Evolutionary conservation across 1,284 basidiomycete species (phyloP).

Genomic region (Agroathelia rolfsii): DNA sequence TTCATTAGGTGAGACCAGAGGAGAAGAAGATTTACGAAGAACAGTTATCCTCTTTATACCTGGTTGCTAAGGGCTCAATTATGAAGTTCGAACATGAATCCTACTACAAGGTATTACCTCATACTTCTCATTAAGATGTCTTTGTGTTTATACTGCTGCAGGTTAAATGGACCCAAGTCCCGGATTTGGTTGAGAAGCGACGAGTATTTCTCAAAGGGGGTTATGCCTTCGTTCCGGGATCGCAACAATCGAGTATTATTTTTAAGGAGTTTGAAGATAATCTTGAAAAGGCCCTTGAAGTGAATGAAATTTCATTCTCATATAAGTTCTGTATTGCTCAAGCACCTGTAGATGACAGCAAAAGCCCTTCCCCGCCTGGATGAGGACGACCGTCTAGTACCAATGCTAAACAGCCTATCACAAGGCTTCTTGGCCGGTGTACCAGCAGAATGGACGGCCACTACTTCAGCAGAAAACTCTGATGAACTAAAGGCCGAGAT

Average conservation of each 20-base stretch:
- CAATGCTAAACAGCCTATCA: constrained; percentile 88
- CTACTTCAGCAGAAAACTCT: constrained; percentile 40
- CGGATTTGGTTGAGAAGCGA: constrained; percentile 85
- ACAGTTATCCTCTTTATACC: constrained; percentile 40
- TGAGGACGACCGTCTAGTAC: constrained; percentile 88
- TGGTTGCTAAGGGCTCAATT: constrained; percentile 5
- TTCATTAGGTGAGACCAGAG: constrained; percentile 40
- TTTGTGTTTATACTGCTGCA: constrained; percentile 13
- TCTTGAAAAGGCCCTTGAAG: constrained; percentile 77
- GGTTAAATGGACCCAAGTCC: constrained; percentile 85
- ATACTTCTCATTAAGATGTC: background rate
- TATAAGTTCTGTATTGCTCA: constrained; percentile 8
- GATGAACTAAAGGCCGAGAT: constrained; percentile 84
- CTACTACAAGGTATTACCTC: constrained; percentile 58
- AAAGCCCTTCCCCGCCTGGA: constrained; percentile 89
- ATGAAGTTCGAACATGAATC: constrained; percentile 33
- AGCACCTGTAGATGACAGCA: constrained; percentile 61
- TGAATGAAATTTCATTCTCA: constrained; percentile 23
- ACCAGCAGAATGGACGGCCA: constrained; percentile 66
- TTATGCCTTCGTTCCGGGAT: constrained; percentile 83
- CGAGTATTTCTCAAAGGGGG: constrained; percentile 75
- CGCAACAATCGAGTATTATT: constrained; percentile 81
- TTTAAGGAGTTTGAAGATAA: constrained; percentile 79
- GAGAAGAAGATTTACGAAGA: constrained; percentile 47
- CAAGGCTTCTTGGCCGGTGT: constrained; percentile 92